A percentile compares a stretch with the other conserved stretches of the same genome.
Evolutionary conservation across 2,329 filamentous ascomycete genomes (phyloP).

Genomic region (Xylaria sp.): DNA sequence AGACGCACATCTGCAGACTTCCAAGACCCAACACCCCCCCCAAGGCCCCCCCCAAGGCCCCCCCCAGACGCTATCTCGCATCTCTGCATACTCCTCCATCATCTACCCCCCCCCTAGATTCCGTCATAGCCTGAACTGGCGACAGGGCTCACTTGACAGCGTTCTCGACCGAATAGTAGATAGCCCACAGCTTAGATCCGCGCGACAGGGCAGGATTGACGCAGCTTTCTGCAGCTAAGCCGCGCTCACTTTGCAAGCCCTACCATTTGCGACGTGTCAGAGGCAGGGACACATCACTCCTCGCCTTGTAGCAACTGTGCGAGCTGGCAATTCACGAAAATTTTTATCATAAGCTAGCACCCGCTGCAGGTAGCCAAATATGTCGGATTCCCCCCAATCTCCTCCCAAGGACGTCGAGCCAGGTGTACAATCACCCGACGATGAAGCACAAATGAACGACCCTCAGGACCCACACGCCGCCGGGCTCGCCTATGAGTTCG

Average conservation of each 20-base stretch:
- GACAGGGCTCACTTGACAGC: constrained; percentile 51
- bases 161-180: constrained; percentile 43
- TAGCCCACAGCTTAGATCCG: constrained; percentile 48
- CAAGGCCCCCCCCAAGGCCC: not conserved
- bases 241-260: constrained; percentile 62
- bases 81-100: constrained; percentile 39
- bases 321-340: constrained; percentile 65
- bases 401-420: constrained; percentile 95
- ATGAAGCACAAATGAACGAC: constrained; percentile 95
- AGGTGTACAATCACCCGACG: constrained; percentile 90
- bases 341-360: constrained; percentile 68
- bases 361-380: constrained; percentile 81
- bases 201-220: constrained; percentile 59
- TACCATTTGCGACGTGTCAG: constrained; percentile 69
- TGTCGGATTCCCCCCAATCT: constrained; percentile 88
- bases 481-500: constrained; percentile 87
- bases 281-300: constrained; percentile 66
- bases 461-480: constrained; percentile 79
- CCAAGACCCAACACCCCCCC: constrained; percentile 33
- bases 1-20: constrained; percentile 34
- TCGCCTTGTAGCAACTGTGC: constrained; percentile 62
- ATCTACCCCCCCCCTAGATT: constrained; percentile 46
- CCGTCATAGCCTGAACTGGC: constrained; percentile 60
- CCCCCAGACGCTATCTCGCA: constrained; percentile 25
- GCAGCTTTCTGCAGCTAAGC: constrained; percentile 65